Percentiles rank a stretch among this genome's conserved stretches.
Conservation (phyloP, 2,329 filamentous ascomycete genomes). For the Monilinia polystroma region DNA sequence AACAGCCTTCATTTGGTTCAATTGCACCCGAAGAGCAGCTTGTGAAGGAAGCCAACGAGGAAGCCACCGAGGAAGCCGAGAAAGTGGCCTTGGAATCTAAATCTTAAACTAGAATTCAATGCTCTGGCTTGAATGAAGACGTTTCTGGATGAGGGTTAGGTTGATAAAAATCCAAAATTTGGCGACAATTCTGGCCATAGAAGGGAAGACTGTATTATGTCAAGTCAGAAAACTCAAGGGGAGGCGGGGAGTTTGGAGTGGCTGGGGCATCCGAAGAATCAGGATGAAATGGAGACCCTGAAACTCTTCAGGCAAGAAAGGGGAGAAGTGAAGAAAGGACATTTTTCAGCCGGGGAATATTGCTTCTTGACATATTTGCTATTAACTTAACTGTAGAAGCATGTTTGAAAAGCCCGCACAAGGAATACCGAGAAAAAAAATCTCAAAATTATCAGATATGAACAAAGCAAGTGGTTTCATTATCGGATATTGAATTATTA, state of each 20-base stretch:
- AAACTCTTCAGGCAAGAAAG: not conserved
- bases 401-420: not conserved
- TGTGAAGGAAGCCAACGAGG: not conserved
- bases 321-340: too few relatives aligned
- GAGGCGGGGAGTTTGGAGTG: not conserved
- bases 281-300: not conserved
- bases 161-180: not conserved
- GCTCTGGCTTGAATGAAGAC: not conserved
- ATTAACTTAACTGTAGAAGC: not conserved
- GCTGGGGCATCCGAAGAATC: not conserved
- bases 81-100: not conserved
- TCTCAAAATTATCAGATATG: not conserved
- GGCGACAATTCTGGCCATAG: not conserved
- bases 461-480: not conserved
- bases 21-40: not conserved
- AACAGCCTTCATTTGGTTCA: slow-evolving; percentile 10
- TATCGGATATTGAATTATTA: not conserved
- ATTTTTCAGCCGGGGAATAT: not conserved
- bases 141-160: not conserved
- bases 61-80: not conserved
- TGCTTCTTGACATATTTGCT: not conserved
- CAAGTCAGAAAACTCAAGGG: not conserved
- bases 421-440: not conserved
- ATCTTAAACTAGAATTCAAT: not conserved
- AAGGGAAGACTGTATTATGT: not conserved